Base-by-base conservation (phyloP, 1,284 basidiomycete genomes). In the Apiotrichum montevideense region DNA sequence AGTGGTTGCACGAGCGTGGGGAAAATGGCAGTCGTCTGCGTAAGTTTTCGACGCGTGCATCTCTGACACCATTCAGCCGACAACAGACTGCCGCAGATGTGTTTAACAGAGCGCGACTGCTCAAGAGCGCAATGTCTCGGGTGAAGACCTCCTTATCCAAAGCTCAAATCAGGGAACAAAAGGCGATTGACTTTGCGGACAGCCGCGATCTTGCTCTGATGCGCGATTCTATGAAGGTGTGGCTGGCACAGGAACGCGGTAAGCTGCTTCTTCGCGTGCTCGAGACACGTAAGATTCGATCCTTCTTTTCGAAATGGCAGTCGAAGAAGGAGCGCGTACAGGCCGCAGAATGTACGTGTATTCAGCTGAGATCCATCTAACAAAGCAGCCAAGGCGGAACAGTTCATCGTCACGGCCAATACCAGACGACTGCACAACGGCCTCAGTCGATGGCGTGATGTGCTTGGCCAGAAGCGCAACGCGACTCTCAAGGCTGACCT, bases 371-470 rank as follows among this genome's bases (percentile, higher is more conserved):
- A 2, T 6, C 15, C 8, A 6, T 14, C 55, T 59, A 35, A 56
- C 49, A 9, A 8, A 35, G 4, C 47, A 63, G 62, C 13, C 15
- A 51, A 52, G 9, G 57, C 49, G 0, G 45, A 44, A 0, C 35
- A 35, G 48, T 57, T 63, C 34, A 21, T 35, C 0, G 57, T 39
- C 3, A n/a, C 44, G 6, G 51, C 59, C 0, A 15, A 44, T 5
- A 33, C 35, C 3, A 42, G 41, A 13, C n/a, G n/a, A 1, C 34
- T 63, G 2, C 57, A 63, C 11, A 45, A 50, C 6, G 33, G 52
- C 3, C 62, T 71, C 43, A 61, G 55, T 5, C 58, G 60, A 1
- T 73, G 71, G 71, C 65, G 70, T 29, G 63, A 66, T n/a, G 37
- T 42, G 5, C 39, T 62, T 1, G 59, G 62, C 10, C 45, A 59